Evolutionary conservation across 2,329 filamentous ascomycete species (phyloP).

Genomic region (Parastagonospora nodorum): DNA sequence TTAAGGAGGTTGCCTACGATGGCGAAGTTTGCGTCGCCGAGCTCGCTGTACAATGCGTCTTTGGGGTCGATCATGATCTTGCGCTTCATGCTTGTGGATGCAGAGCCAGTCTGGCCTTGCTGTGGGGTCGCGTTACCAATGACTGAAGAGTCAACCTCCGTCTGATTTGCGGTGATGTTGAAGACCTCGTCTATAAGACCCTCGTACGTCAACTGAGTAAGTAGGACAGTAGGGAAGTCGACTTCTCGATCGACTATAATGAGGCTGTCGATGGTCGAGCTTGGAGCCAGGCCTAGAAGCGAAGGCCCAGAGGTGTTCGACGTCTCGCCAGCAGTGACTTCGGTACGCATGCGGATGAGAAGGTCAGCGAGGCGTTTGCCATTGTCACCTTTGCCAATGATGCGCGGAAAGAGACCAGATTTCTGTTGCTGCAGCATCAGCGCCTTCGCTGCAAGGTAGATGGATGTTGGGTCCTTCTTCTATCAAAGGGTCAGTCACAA

Average conservation of each 20-base stretch:
- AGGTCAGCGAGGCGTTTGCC: slow-evolving; percentile 87
- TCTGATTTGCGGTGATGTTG: slow-evolving; percentile 88
- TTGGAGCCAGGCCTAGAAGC: slow-evolving; percentile 75
- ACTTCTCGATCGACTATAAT: slow-evolving; percentile 96
- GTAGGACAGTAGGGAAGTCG: slow-evolving; percentile 86
- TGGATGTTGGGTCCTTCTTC: slow-evolving; percentile 88
- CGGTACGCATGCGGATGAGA: slow-evolving; percentile 87
- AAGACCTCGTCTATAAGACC: slow-evolving; percentile 94
- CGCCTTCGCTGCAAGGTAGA: slow-evolving; percentile 85
- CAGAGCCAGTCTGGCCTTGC: slow-evolving; percentile 55
- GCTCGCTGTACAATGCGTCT: slow-evolving; percentile 84
- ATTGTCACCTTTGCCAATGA: slow-evolving; percentile 94
- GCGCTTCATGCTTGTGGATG: slow-evolving; percentile 68
- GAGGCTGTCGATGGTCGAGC: slow-evolving; percentile 83
- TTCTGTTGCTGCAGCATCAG: slow-evolving; percentile 93
- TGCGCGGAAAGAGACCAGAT: slow-evolving; percentile 90
- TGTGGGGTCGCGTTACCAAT: slow-evolving; percentile 74
- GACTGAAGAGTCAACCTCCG: slow-evolving; percentile 88
- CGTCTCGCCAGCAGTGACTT: slow-evolving; percentile 80
- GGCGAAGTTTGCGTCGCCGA: slow-evolving; percentile 93
- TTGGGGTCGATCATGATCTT: slow-evolving; percentile 88
- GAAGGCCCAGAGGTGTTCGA: slow-evolving; percentile 59
- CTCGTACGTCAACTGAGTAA: slow-evolving; percentile 96
- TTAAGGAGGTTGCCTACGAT: slow-evolving; percentile 89
- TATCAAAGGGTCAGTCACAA: slow-evolving; percentile 37